phyloP scores from a whole-genome alignment of 139 green algal genomes.

The Micractinium conductrix region DNA sequence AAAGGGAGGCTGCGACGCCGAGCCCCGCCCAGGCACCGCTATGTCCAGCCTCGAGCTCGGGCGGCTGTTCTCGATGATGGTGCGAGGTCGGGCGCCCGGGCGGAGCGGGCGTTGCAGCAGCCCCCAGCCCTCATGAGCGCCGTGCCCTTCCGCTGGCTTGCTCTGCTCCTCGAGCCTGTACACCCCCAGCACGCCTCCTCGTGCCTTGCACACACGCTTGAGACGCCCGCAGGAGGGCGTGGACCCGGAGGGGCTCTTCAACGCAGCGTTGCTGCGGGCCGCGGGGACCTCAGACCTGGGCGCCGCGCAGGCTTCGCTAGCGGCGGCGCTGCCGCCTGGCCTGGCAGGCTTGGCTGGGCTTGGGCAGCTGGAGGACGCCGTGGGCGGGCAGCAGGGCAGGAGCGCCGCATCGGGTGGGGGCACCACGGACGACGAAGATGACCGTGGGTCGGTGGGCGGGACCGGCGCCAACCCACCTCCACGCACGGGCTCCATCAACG shows the following conservation, averaged over 20 bases:
- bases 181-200: no score
- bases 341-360: constrained; percentile 9
- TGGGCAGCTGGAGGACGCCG: neutral
- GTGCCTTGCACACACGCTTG: no score
- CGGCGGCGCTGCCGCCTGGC: neutral
- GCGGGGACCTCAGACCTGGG: no score
- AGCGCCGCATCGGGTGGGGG: neutral
- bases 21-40: no score
- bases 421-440: neutral
- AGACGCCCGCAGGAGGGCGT: constrained; percentile 1
- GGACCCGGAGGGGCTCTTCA: constrained; percentile 26
- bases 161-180: neutral
- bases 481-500: constrained; percentile 30
- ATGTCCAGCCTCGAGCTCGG: constrained; percentile 1
- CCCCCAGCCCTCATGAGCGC: neutral
- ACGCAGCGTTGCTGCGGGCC: constrained; percentile 3
- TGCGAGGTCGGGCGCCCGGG: no score
- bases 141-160: neutral
- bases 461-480: neutral
- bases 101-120: no score
- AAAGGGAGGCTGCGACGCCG: no score
- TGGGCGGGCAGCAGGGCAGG: neutral
- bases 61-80: neutral
- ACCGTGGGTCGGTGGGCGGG: neutral
- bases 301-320: no score